Evolutionary conservation across 2,329 filamentous ascomycete species (phyloP).

Genomic region (Endocalyx cinctus): DNA sequence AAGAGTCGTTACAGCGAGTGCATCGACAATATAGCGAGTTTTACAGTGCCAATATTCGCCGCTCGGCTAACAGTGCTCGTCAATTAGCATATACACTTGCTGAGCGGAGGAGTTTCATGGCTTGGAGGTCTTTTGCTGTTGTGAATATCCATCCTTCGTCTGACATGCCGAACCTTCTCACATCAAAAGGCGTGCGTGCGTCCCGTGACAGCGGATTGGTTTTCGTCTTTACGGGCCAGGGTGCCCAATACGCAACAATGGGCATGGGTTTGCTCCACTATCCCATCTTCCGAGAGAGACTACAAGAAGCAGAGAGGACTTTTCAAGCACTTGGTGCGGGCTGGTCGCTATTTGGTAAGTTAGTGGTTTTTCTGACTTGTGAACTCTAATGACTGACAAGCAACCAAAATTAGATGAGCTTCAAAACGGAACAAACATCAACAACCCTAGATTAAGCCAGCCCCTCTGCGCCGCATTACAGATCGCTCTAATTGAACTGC

Average conservation of each 20-base stretch:
- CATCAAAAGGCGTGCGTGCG: neutral
- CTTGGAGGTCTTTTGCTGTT: constrained; percentile 5
- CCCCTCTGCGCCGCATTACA: constrained; percentile 21
- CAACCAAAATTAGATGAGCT: constrained; percentile 2
- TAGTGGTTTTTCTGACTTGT: too few relatives aligned
- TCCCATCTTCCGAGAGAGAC: neutral
- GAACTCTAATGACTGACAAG: too few relatives aligned
- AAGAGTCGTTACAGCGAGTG: constrained; percentile 1
- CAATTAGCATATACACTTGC: constrained; percentile 6
- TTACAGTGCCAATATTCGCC: neutral
- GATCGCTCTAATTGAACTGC: constrained; percentile 21
- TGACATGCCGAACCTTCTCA: neutral
- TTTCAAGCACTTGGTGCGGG: neutral
- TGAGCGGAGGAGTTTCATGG: constrained; percentile 1
- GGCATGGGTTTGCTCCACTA: neutral
- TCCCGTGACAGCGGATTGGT: neutral
- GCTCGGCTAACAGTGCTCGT: too few relatives aligned
- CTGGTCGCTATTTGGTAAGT: constrained; percentile 4
- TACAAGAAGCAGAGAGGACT: neutral
- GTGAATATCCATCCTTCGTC: neutral
- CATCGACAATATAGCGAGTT: neutral
- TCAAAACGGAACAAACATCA: neutral
- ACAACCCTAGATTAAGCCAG: constrained; percentile 9
- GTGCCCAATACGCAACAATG: neutral
- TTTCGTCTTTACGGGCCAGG: constrained; percentile 2